Base-by-base conservation (phyloP, 306 rosid genomes). In the Vachellia collinsii region DNA sequence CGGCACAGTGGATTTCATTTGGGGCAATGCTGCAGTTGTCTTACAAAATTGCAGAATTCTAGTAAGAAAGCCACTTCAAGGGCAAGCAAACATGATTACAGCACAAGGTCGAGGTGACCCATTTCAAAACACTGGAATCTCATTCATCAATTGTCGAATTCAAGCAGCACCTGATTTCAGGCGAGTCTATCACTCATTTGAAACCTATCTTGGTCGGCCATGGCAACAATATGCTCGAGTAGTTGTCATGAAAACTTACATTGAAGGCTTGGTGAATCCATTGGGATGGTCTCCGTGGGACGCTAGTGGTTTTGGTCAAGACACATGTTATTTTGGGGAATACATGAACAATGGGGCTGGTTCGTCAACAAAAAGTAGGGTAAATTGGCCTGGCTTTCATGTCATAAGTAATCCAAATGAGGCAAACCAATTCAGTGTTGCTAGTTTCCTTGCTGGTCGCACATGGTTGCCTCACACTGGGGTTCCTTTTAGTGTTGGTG, bases 1-100 rank as follows among this genome's bases (percentile, higher is more conserved):
- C 3, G 97, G 98, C 71, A 91, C 97, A 6, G 81, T 92, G 9
- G 97, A 94, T 73, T 92, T 94, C 84, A 94, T 90, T 1, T 94
- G 92, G 4, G 98, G 97, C 8, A 92, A 94, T 20, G 98, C 97
- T 0, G 98, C 97, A 0, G 94, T 85, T 0, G 97, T 94, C 16
- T 85, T 94, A 23, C 98, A 94, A 74, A 94, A 77, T 9, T 91
- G 91, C 46, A 14, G 86, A 0, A 91, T 92, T 17, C 87, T 86
- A 1, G 94, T 84, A 0, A 82, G 92, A 83, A 92, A 78, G 68
- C 98, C 98, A 4, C 38, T 88, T 5, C 69, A 51, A 50, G 98
- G 98, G 7, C 98, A 94, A 70, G 97, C 79, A 7, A 94, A 92
- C 44, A 92, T 91, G 75, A 90, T 94, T 81, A 94, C 98, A 0